Percentiles rank a stretch among this genome's conserved stretches.
These are phyloP conservation scores for Mortierella polycephala DNA, from an alignment of 371 early-diverging fungal species.

Conservation along the genomic window DNA sequence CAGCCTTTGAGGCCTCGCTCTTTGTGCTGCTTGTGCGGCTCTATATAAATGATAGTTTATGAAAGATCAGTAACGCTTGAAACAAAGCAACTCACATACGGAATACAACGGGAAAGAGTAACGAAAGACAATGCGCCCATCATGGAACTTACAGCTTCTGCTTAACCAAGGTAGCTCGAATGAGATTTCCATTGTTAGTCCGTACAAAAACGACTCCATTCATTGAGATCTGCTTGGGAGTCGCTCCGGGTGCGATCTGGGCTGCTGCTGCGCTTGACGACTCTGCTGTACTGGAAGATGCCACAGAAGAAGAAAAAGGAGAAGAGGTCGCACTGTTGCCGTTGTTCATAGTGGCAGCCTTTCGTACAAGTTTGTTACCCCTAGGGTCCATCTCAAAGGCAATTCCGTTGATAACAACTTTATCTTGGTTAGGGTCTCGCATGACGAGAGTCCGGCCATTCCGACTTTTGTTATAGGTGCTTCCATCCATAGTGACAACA, in stretches of 20 bases:
- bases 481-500: constrained; percentile 38
- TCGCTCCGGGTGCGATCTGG: constrained; percentile 20
- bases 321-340: neutral
- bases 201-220: constrained; percentile 56
- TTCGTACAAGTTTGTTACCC: constrained; percentile 54
- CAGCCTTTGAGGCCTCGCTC: constrained; percentile 11
- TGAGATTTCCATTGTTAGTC: constrained; percentile 58
- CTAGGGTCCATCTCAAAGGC: constrained; percentile 47
- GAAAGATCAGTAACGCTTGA: neutral
- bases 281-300: neutral
- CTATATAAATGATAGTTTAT: neutral
- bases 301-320: neutral
- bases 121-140: no score
- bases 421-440: constrained; percentile 26
- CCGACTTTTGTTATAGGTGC: constrained; percentile 34
- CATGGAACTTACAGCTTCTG: constrained; percentile 9
- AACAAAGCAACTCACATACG: neutral
- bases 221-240: constrained; percentile 53
- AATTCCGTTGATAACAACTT: constrained; percentile 51
- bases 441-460: constrained; percentile 46
- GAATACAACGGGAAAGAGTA: no score
- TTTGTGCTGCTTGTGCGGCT: constrained; percentile 19
- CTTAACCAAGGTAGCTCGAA: constrained; percentile 46
- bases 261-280: constrained; percentile 16
- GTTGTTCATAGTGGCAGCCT: constrained; percentile 12